phyloP scores from a whole-genome alignment of 106 monocot species.

The Gastrodia elata region DNA sequence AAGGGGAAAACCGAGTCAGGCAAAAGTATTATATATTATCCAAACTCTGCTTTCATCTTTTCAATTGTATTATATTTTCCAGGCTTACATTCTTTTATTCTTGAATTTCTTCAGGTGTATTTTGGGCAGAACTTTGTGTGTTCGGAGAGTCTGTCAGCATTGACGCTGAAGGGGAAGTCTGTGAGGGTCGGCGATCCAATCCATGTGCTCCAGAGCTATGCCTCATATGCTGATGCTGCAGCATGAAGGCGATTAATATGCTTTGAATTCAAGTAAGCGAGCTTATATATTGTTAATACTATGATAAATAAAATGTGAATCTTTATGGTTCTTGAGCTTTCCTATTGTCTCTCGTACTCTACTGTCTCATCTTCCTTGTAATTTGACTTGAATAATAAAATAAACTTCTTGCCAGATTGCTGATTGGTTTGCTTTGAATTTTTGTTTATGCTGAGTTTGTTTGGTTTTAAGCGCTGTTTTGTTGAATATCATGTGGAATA shows the following conservation, averaged over 20 bases:
- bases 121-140: slow-evolving; percentile 81
- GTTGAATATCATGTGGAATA: not conserved
- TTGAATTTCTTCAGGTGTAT: slow-evolving; percentile 35
- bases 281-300: not conserved
- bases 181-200: slow-evolving; percentile 69
- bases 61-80: not conserved
- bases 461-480: not conserved
- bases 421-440: too few relatives aligned
- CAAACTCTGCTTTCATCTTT: not conserved
- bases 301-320: not conserved
- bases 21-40: slow-evolving; percentile 31
- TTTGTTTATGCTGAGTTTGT: not conserved
- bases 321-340: not conserved
- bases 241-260: slow-evolving; percentile 20
- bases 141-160: slow-evolving; percentile 33
- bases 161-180: slow-evolving; percentile 19
- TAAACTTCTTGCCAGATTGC: not conserved
- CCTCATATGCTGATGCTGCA: slow-evolving; percentile 44
- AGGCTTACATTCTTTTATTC: not conserved
- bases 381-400: not conserved
- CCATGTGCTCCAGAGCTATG: slow-evolving; percentile 37
- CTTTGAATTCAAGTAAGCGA: not conserved
- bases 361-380: not conserved
- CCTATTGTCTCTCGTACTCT: not conserved
- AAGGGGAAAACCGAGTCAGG: slow-evolving; percentile 35